Base-by-base conservation (phyloP, 1,284 basidiomycete genomes). In the Sanghuangporus baumii region DNA sequence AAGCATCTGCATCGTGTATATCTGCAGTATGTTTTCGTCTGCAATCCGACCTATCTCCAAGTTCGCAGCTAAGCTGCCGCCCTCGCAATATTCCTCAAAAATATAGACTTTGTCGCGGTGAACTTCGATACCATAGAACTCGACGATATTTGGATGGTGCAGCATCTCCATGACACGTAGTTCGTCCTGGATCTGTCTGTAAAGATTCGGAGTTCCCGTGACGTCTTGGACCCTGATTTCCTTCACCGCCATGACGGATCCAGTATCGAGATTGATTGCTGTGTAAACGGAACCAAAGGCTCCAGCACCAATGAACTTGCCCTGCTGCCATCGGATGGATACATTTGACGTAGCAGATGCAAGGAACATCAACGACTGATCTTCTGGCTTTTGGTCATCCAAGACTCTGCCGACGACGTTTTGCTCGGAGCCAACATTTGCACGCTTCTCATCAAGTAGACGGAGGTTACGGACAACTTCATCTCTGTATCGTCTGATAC, bases 61-160 rank as follows among this genome's bases (percentile, higher is more conserved):
- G 59, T 98, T 77, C 54, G 92, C 84, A 1, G 93, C 94, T 60
- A 99, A 75, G 74, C 93, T 97, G 12, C 97, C 97, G 46, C 96
- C 96, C 71, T 96, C 93, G 73, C 97, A 99, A 74, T 93, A 99
- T 77, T 99, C 96, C 74, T 99, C 96, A 73, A 99, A 99, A 68
- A 99, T 98, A 78, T 97, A 99, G 11, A 99, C 95, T 75, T 96
- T 96, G 78, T 99, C 97, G 23, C 97, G 90, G 74, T 99, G 96
- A 5, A 98, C 96, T 75, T 99, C 97, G 69, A 99, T 97, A 43
- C 97, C 97, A 72, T 98, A 98, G 76, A 98, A 99, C 75, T 99
- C 96, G 63, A 99, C 97, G 61, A 99, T 92, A 72, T 99, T 99
- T 14, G 94, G 94, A 75, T 99, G 97, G 67, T 93, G 92, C 37